phyloP scores from a whole-genome alignment of 441 rosid genomes.

The Monsonia emarginata region DNA sequence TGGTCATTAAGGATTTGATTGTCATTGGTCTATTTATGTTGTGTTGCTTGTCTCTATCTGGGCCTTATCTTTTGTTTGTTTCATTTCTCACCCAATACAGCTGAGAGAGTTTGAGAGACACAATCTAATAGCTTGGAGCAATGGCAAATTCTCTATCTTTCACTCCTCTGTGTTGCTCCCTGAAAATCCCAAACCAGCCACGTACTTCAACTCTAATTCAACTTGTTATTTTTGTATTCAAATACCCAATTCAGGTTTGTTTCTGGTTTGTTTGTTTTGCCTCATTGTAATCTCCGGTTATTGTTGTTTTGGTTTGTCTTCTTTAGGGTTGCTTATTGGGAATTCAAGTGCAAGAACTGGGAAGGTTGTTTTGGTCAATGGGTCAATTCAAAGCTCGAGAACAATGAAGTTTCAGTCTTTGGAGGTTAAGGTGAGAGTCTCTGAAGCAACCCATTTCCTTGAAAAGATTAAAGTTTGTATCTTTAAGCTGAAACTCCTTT shows the following conservation, averaged over 20 bases:
- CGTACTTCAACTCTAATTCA: not conserved
- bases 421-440: constrained; percentile 25
- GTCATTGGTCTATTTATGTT: too few relatives aligned
- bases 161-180: not conserved
- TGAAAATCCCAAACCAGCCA: not conserved
- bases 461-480: not conserved
- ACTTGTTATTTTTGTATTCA: not conserved
- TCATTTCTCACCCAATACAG: not conserved
- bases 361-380: constrained; percentile 15
- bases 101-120: not conserved
- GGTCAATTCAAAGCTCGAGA: not conserved
- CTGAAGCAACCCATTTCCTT: not conserved
- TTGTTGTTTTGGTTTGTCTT: not conserved
- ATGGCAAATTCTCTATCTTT: not conserved
- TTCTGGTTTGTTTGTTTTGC: not conserved
- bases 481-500: not conserved
- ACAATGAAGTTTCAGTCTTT: constrained; percentile 4
- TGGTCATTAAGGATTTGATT: too few relatives aligned
- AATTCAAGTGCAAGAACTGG: not conserved
- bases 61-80: not conserved
- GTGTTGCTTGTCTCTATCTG: not conserved
- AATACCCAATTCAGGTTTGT: not conserved
- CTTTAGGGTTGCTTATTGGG: not conserved
- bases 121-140: not conserved
- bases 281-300: not conserved